These are phyloP conservation scores for Piper betle DNA, from an alignment of 164 flowering plant genomes.

Conservation along the genomic window DNA sequence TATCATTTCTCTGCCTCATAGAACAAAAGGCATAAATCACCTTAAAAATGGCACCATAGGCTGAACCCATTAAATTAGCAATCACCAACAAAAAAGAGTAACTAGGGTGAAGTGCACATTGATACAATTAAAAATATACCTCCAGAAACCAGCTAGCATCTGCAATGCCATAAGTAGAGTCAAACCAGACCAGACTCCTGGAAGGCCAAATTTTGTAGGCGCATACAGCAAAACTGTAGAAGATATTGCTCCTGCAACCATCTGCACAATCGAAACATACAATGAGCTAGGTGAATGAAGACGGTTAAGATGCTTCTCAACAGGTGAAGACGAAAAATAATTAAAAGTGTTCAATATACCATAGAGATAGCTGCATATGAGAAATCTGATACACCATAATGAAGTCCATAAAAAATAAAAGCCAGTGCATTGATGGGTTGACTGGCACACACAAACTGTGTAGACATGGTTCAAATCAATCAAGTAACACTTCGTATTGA, in stretches of 20 bases:
- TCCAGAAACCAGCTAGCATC: conserved; percentile 52
- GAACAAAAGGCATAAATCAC: not conserved
- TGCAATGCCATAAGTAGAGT: conserved; percentile 78
- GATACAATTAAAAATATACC: conserved; percentile 50
- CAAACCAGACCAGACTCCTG: conserved; percentile 88
- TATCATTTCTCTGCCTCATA: too few species aligned
- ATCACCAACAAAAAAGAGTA: not conserved
- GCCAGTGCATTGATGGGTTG: conserved; percentile 89
- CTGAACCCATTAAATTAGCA: not conserved
- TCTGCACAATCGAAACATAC: conserved; percentile 22
- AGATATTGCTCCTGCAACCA: conserved; percentile 64
- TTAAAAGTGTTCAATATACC: conserved; percentile 34
- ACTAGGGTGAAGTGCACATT: not conserved
- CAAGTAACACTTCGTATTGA: too few species aligned
- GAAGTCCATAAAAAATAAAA: conserved; percentile 84
- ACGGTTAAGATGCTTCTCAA: too few species aligned
- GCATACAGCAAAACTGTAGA: conserved; percentile 64
- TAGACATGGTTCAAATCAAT: conserved; percentile 3
- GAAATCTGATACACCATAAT: conserved; percentile 88
- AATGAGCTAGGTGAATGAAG: too few species aligned
- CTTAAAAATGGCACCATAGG: not conserved
- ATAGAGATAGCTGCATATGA: conserved; percentile 71
- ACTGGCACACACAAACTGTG: conserved; percentile 83
- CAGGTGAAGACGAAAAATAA: too few species aligned
- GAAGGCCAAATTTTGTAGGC: conserved; percentile 51